Conservation (phyloP, 441 rosid genomes). For the Capsella rubella region DNA sequence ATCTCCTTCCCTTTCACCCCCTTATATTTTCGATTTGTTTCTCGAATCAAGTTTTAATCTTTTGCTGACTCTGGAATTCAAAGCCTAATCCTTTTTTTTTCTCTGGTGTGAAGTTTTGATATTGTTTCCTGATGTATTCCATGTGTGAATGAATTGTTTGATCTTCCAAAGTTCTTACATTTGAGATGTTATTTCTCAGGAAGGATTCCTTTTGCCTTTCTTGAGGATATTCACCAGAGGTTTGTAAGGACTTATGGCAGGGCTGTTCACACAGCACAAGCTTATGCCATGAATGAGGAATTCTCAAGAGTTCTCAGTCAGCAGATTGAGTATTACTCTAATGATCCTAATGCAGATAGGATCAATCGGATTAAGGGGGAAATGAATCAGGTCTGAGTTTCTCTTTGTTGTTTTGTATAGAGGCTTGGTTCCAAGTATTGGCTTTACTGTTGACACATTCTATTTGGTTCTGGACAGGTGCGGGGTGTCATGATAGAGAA, state of each 20-base stretch:
- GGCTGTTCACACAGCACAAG: slow-evolving; percentile 80
- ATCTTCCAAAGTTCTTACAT: background rate
- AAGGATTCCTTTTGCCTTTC: slow-evolving; percentile 93
- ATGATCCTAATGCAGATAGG: slow-evolving; percentile 88
- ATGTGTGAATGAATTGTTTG: background rate
- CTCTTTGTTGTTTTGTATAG: background rate
- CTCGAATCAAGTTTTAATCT: slow-evolving; percentile 11
- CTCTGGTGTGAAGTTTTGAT: background rate
- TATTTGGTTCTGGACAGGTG: slow-evolving; percentile 53
- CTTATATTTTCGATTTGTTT: background rate
- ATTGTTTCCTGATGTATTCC: background rate
- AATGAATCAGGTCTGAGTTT: slow-evolving; percentile 80
- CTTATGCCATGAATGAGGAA: slow-evolving; percentile 96
- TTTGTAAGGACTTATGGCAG: slow-evolving; percentile 84
- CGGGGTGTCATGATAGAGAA: slow-evolving; percentile 93
- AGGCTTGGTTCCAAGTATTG: slow-evolving; percentile 8
- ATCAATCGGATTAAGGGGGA: slow-evolving; percentile 89
- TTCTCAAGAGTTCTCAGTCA: slow-evolving; percentile 94
- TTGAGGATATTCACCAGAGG: slow-evolving; percentile 96
- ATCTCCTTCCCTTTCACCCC: background rate
- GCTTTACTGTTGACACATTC: background rate
- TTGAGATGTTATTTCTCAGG: slow-evolving; percentile 51
- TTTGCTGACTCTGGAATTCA: background rate
- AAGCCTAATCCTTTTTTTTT: background rate
- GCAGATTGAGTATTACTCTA: slow-evolving; percentile 89